phyloP scores from a whole-genome alignment of 2,329 filamentous ascomycete species.

The Plenodomus biglobosus region DNA sequence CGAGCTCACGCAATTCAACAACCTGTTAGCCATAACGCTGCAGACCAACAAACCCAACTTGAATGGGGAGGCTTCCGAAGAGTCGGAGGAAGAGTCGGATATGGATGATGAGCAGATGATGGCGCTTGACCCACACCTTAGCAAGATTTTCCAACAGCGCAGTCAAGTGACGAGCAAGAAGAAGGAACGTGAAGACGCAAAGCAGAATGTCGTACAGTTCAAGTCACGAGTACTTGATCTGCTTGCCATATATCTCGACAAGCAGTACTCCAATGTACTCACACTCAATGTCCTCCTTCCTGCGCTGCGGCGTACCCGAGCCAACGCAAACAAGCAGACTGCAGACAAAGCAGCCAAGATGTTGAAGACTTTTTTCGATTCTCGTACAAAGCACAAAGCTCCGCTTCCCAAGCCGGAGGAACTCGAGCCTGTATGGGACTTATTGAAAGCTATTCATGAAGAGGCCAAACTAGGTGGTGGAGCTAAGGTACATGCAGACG shows the following conservation, averaged over 20 bases:
- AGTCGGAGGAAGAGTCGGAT: slow-evolving; percentile 66
- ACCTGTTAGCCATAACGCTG: slow-evolving; percentile 75
- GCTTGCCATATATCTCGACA: slow-evolving; percentile 79
- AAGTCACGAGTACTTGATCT: slow-evolving; percentile 92
- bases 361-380: slow-evolving; percentile 70
- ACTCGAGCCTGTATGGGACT: slow-evolving; percentile 52
- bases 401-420: slow-evolving; percentile 49
- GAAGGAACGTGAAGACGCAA: slow-evolving; percentile 83
- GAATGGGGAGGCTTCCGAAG: slow-evolving; percentile 62
- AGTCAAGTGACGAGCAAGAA: slow-evolving; percentile 68
- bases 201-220: slow-evolving; percentile 87
- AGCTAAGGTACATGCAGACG: slow-evolving; percentile 71
- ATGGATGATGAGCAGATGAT: slow-evolving; percentile 98
- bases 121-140: slow-evolving; percentile 77
- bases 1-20: slow-evolving; percentile 66
- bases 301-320: slow-evolving; percentile 72
- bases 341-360: slow-evolving; percentile 72
- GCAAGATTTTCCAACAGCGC: slow-evolving; percentile 80
- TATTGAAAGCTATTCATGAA: slow-evolving; percentile 68
- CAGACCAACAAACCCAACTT: slow-evolving; percentile 62
- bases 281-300: slow-evolving; percentile 73
- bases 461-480: slow-evolving; percentile 64
- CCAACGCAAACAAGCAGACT: slow-evolving; percentile 75
- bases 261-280: slow-evolving; percentile 68
- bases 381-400: slow-evolving; percentile 55